A percentile compares a stretch with the other conserved stretches of the same genome.
phyloP scores from a whole-genome alignment of 2,329 filamentous ascomycete species.

The Septoria linicola region DNA sequence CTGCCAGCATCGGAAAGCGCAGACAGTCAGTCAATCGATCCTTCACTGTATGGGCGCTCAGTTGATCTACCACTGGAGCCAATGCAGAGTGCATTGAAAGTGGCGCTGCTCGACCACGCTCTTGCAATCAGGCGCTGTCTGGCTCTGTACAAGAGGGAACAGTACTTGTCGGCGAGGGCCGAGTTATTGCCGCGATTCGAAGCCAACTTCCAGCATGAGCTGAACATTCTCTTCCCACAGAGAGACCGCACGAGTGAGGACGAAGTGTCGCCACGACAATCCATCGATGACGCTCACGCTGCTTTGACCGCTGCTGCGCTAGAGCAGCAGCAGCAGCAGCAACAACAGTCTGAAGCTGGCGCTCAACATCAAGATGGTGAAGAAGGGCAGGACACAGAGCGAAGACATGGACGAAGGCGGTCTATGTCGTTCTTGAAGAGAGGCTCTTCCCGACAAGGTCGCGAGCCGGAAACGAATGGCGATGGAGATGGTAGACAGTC shows the following conservation, averaged over 20 bases:
- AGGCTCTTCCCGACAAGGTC: conserved; percentile 30
- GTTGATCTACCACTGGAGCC: conserved; percentile 49
- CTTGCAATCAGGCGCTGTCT: conserved; percentile 83
- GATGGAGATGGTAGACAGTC: conserved; percentile 28
- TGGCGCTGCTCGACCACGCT: conserved; percentile 85
- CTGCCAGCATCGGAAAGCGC: conserved; percentile 53
- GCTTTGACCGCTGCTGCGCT: conserved; percentile 14
- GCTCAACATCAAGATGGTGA: conserved; percentile 16
- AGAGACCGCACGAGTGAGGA: conserved; percentile 26
- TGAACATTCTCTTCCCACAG: conserved; percentile 43
- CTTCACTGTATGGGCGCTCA: conserved; percentile 24
- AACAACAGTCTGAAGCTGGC: conserved; percentile 4
- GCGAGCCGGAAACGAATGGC: conserved; percentile 19
- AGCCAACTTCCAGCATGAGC: conserved; percentile 45
- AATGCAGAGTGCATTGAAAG: conserved; percentile 76
- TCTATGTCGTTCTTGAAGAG: conserved; percentile 36
- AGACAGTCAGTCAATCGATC: conserved; percentile 41
- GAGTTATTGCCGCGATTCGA: conserved; percentile 43
- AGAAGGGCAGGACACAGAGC: conserved; percentile 12
- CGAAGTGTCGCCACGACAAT: conserved; percentile 26
- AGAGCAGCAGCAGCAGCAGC: conserved; percentile 9
- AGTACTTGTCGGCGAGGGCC: conserved; percentile 53
- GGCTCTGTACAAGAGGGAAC: conserved; percentile 59
- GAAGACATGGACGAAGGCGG: conserved; percentile 19
- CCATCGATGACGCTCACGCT: conserved; percentile 20